phyloP scores from a whole-genome alignment of 2,329 filamentous ascomycete species.

The Talaromyces sp. region DNA sequence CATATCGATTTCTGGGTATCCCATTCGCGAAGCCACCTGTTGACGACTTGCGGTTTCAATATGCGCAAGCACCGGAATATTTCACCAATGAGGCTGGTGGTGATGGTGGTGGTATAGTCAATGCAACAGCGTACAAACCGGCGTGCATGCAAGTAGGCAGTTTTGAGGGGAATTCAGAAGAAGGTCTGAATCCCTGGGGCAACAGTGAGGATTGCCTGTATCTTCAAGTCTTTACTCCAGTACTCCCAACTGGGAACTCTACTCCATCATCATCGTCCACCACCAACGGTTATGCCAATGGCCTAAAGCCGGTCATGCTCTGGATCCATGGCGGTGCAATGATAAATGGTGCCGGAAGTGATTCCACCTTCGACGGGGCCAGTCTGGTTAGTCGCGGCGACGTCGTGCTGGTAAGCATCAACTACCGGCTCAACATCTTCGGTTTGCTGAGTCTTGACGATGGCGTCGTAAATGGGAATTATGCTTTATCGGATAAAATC shows the following conservation, averaged over 20 bases:
- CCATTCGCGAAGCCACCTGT: slow-evolving; percentile 31
- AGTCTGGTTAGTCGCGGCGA: slow-evolving; percentile 42
- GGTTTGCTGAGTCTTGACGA: slow-evolving; percentile 48
- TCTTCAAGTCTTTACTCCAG: slow-evolving; percentile 24
- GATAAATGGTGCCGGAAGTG: slow-evolving; percentile 33
- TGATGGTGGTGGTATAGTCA: no score
- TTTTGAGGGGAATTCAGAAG: slow-evolving; percentile 10
- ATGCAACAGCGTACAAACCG: slow-evolving; percentile 23
- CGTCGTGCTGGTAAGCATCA: slow-evolving; percentile 45
- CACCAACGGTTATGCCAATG: no score
- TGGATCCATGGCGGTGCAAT: slow-evolving; percentile 51
- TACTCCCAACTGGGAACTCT: not conserved
- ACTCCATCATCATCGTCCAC: no score
- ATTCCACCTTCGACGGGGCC: slow-evolving; percentile 19
- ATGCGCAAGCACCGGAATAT: slow-evolving; percentile 22
- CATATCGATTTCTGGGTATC: slow-evolving; percentile 19
- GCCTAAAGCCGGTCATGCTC: slow-evolving; percentile 31
- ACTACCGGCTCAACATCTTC: slow-evolving; percentile 44
- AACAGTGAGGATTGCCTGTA: slow-evolving; percentile 31
- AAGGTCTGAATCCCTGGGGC: slow-evolving; percentile 13
- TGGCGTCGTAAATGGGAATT: slow-evolving; percentile 28
- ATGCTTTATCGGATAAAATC: slow-evolving; percentile 35
- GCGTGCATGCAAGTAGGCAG: slow-evolving; percentile 27
- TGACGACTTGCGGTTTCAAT: slow-evolving; percentile 25
- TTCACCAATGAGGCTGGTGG: not conserved